Percentiles rank a stretch among this genome's conserved stretches.
These are phyloP conservation scores for Solanum chilense DNA, from an alignment of 257 asterid species.

Conservation along the genomic window DNA sequence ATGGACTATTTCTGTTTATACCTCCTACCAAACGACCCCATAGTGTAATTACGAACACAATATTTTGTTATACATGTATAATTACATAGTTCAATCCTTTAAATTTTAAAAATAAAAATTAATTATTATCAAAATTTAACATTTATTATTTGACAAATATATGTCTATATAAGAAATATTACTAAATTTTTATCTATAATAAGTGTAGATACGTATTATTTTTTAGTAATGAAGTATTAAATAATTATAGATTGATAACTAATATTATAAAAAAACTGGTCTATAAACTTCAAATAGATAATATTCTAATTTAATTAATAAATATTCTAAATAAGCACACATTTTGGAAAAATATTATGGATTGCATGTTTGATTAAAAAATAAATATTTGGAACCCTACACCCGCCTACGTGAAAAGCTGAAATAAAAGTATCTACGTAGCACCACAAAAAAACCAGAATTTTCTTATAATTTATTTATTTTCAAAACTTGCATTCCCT, in stretches of 20 bases:
- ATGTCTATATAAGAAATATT: not conserved
- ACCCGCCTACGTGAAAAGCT: too few relatives aligned
- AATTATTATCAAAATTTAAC: not conserved
- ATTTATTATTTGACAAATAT: not conserved
- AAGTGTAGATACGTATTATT: not conserved
- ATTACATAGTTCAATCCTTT: not conserved
- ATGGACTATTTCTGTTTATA: too few relatives aligned
- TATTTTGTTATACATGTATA: not conserved
- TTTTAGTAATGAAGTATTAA: not conserved
- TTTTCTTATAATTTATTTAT: too few relatives aligned
- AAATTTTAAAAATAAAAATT: not conserved
- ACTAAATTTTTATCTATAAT: not conserved
- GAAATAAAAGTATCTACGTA: too few relatives aligned
- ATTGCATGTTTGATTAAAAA: not conserved
- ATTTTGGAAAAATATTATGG: not conserved
- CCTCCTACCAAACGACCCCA: too few relatives aligned
- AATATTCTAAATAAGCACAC: not conserved
- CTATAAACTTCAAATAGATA: not conserved
- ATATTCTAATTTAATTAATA: not conserved
- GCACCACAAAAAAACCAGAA: too few relatives aligned
- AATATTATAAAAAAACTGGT: not conserved
- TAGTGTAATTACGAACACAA: not conserved
- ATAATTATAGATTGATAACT: not conserved
- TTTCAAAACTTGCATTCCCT: too few relatives aligned
- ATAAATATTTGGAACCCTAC: not conserved